Evolutionary conservation across 108 stramenopile species (phyloP).

Genomic region (Cylindrotheca closterium): DNA sequence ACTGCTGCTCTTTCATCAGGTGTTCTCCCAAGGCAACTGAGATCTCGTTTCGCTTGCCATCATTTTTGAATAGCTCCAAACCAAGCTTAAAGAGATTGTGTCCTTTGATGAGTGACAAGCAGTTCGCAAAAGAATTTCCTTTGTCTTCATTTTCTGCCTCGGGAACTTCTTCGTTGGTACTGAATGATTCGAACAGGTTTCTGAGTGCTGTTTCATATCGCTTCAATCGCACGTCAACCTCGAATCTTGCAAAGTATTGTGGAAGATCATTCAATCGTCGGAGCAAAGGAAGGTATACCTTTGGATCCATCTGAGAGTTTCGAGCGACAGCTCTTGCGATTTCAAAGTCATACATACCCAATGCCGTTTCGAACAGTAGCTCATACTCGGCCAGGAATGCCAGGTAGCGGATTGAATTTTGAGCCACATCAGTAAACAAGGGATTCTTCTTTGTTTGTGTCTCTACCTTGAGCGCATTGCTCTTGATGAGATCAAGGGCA

Average conservation of each 20-base stretch:
- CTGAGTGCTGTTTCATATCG: conserved; percentile 71
- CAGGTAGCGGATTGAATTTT: conserved; percentile 84
- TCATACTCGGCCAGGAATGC: conserved; percentile 88
- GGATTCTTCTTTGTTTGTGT: conserved; percentile 46
- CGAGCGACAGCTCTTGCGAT: conserved; percentile 87
- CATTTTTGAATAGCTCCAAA: conserved; percentile 52
- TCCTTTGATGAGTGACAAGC: conserved; percentile 67
- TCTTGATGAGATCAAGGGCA: conserved; percentile 70
- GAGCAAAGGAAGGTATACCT: conserved; percentile 85
- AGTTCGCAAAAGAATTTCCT: conserved; percentile 50
- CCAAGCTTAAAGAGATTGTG: conserved; percentile 56
- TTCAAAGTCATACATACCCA: conserved; percentile 92
- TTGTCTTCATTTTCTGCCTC: conserved; percentile 10
- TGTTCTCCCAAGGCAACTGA: conserved; percentile 64
- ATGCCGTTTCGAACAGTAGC: conserved; percentile 81
- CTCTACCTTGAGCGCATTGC: conserved; percentile 34
- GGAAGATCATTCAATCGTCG: conserved; percentile 71
- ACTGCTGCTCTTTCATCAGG: conserved; percentile 47
- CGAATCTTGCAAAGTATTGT: conserved; percentile 49
- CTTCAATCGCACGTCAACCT: conserved; percentile 83
- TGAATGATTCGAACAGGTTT: conserved; percentile 49
- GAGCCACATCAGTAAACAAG: conserved; percentile 67
- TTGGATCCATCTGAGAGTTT: conserved; percentile 94
- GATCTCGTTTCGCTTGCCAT: conserved; percentile 38
- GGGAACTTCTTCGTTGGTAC: conserved; percentile 19